These are phyloP conservation scores for Microthlaspi erraticum DNA, from an alignment of 345 rosid genomes.

Conservation along the genomic window DNA sequence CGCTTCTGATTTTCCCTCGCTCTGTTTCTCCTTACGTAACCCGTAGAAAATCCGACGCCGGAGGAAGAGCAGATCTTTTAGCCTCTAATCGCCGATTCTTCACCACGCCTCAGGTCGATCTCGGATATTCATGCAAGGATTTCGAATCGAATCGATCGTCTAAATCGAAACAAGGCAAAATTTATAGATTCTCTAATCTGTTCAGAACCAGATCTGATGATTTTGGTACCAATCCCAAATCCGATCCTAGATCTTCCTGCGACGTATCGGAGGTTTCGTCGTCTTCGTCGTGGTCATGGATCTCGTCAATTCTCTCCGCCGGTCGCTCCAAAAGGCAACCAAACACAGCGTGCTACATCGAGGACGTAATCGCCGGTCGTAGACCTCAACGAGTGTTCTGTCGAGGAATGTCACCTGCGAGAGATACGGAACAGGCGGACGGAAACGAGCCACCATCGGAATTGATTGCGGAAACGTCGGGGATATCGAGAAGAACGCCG, in stretches of 20 bases:
- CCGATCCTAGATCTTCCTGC: slow-evolving; percentile 48
- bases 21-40: slow-evolving; percentile 80
- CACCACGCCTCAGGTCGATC: slow-evolving; percentile 76
- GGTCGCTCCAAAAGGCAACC: slow-evolving; percentile 54
- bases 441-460: slow-evolving; percentile 48
- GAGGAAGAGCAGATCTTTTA: slow-evolving; percentile 17
- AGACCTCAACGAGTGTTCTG: slow-evolving; percentile 46
- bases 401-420: slow-evolving; percentile 89
- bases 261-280: slow-evolving; percentile 29
- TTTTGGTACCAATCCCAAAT: slow-evolving; percentile 47
- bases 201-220: slow-evolving; percentile 79
- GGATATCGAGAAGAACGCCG: slow-evolving; percentile 48
- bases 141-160: slow-evolving; percentile 34
- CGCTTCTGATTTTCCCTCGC: slow-evolving; percentile 67
- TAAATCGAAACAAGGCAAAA: slow-evolving; percentile 44
- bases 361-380: slow-evolving; percentile 40
- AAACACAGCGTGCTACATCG: slow-evolving; percentile 43
- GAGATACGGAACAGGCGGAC: slow-evolving; percentile 47
- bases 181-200: slow-evolving; percentile 54
- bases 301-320: slow-evolving; percentile 53
- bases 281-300: slow-evolving; percentile 60
- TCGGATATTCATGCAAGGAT: slow-evolving; percentile 41
- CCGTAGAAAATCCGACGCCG: slow-evolving; percentile 61
- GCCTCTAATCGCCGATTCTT: slow-evolving; percentile 50
- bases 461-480: slow-evolving; percentile 55